These are phyloP conservation scores for Sporothrix phasma DNA, from an alignment of 2,329 filamentous ascomycete species.

Conservation along the genomic window DNA sequence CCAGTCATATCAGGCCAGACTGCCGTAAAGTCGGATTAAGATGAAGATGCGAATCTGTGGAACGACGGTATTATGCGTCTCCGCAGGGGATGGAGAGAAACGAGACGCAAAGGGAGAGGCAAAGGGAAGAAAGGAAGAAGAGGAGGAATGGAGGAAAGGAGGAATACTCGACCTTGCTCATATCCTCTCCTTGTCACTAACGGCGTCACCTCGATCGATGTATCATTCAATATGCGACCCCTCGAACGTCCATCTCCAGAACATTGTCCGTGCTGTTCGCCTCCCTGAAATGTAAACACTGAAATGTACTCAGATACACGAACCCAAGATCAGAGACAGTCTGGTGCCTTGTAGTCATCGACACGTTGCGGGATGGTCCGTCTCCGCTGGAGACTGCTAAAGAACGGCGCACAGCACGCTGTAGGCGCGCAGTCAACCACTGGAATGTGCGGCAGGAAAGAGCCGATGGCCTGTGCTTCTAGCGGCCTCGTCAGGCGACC, in stretches of 20 bases:
- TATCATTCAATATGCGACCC: background rate
- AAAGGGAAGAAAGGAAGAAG: background rate
- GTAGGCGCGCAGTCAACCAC: background rate
- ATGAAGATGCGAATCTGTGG: constrained; percentile 9
- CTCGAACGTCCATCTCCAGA: background rate
- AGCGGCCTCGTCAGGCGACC: background rate
- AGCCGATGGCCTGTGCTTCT: constrained; percentile 12
- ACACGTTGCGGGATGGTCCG: background rate
- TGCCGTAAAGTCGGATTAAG: constrained; percentile 9
- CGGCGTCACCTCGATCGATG: background rate
- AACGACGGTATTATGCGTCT: background rate
- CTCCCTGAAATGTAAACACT: no score
- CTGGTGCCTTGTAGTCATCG: background rate
- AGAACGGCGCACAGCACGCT: background rate
- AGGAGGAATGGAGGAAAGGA: no score
- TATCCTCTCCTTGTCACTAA: background rate
- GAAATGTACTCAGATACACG: no score
- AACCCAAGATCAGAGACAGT: background rate
- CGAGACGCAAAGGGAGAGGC: background rate
- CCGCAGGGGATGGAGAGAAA: background rate
- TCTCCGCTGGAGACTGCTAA: background rate
- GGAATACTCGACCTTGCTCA: background rate
- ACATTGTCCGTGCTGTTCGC: no score
- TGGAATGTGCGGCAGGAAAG: background rate
- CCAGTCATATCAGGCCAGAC: background rate